Evolutionary conservation across 352 stramenopile species (phyloP).

Genomic region (Elongisporangium anandrum): DNA sequence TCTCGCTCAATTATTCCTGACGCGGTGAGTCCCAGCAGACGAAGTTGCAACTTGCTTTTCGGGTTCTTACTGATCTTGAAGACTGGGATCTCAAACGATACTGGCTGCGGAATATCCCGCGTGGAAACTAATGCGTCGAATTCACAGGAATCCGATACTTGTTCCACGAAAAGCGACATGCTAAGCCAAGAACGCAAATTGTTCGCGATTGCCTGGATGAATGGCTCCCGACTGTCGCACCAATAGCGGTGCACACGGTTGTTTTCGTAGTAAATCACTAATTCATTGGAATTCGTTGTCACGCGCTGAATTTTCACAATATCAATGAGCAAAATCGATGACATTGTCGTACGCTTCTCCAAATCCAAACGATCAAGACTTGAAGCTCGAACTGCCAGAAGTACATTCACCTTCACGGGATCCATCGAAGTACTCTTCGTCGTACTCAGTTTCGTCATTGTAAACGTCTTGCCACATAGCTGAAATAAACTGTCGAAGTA

Average conservation of each 20-base stretch:
- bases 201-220: constrained; percentile 84
- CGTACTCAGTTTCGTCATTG: constrained; percentile 83
- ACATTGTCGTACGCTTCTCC: constrained; percentile 61
- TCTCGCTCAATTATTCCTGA: constrained; percentile 73
- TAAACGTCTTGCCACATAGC: constrained; percentile 81
- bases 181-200: constrained; percentile 85
- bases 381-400: constrained; percentile 71
- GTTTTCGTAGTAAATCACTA: constrained; percentile 84
- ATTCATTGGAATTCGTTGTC: constrained; percentile 77
- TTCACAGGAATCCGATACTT: constrained; percentile 80
- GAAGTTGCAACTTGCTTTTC: constrained; percentile 65
- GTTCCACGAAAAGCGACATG: constrained; percentile 76
- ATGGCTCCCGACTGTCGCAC: constrained; percentile 81
- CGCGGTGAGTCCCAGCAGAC: constrained; percentile 63
- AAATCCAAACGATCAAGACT: constrained; percentile 73
- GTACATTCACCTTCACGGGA: constrained; percentile 66
- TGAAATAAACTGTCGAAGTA: constrained; percentile 88
- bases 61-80: constrained; percentile 84
- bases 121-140: constrained; percentile 80
- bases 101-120: constrained; percentile 70
- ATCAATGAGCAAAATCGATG: constrained; percentile 81
- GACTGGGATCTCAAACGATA: constrained; percentile 82
- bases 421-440: constrained; percentile 58
- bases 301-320: constrained; percentile 88
- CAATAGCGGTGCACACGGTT: constrained; percentile 86